Base-by-base conservation (phyloP, 2,329 filamentous ascomycete species). In the Colletotrichum horii region DNA sequence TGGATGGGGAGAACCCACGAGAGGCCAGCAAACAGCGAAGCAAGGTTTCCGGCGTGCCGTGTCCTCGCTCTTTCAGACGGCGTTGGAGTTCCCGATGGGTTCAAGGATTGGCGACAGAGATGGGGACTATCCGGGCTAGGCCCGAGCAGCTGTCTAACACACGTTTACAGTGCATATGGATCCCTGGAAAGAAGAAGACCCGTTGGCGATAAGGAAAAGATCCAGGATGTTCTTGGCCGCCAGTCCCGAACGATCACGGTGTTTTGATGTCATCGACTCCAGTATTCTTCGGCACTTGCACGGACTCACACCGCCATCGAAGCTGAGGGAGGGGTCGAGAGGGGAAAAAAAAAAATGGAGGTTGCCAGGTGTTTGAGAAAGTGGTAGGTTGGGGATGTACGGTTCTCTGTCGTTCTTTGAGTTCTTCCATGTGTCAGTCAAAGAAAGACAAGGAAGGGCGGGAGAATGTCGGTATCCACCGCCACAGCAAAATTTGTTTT, bases 191-290 rank as follows among this genome's bases (percentile, higher is more conserved):
- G n/a, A 52, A 56, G 52, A 26, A 60, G 12, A 14, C n/a, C 11
- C 34, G 56, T 48, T 16, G 60, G 48, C 56, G 56, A 70, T 70
- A 55, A 65, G 43, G 60, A 56, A 24, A 65, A 28, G 38, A 36
- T 24, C 26, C 36, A 34, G 70, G 34, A 43, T 66, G 38, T 22
- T 65, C 43, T 52, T 65, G 58, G 70, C 64, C 58, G 70, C 28
- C 30, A 30, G 38, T 74, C n/a, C 70, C 70, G 70, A 74, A 24
- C 28, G n/a, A 55, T 60, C 64, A 38, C 43, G 64, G 43, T 52
- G 48, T 52, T 60, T 75, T 76, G 70, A 76, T 76, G 74, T 76
- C 74, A 76, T 76, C 34, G 64, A 73, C 74, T 38, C 74, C 74
- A 73, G n/a, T 65, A 34, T 36, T 69, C 11, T 74, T 22, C 74